Evolutionary conservation across 2,329 filamentous ascomycete genomes (phyloP).

Genomic region (Microcyclosporella mali): DNA sequence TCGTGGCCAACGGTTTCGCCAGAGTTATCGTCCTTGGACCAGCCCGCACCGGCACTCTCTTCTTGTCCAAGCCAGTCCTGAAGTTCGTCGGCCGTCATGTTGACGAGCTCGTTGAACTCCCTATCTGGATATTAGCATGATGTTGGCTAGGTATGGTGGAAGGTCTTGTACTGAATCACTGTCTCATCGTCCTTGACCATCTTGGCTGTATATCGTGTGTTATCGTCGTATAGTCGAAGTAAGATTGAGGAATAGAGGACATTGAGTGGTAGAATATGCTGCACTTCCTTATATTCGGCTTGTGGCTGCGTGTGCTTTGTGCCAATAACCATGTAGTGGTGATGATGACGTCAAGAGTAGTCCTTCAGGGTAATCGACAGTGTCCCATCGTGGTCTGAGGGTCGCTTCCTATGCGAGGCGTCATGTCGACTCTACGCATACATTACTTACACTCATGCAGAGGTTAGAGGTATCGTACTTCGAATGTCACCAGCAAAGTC

Average conservation of each 20-base stretch:
- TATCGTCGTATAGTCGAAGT: no score
- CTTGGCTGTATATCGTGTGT: constrained; percentile 18
- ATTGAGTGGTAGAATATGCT: no score
- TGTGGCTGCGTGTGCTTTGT: no score
- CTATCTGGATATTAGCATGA: constrained; percentile 24
- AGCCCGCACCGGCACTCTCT: constrained; percentile 55
- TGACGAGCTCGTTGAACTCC: constrained; percentile 62
- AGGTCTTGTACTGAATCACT: constrained; percentile 40
- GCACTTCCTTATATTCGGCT: no score
- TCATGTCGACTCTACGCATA: no score
- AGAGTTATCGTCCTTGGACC: constrained; percentile 52
- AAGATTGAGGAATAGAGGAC: no score
- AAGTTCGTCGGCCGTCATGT: constrained; percentile 58
- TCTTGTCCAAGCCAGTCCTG: constrained; percentile 55
- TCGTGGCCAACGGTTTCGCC: constrained; percentile 61
- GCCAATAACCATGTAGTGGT: constrained; percentile 3
- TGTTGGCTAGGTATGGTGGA: constrained; percentile 1
- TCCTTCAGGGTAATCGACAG: no score
- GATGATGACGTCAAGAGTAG: constrained; percentile 4
- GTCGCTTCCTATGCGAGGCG: no score
- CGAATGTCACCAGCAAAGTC: no score
- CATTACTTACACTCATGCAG: no score
- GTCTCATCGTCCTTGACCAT: constrained; percentile 50
- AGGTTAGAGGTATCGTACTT: no score
- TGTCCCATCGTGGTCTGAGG: no score